These are phyloP conservation scores for Saccharomyces hybrid DNA, from an alignment of 1,139 yeast genomes.

Conservation along the genomic window DNA sequence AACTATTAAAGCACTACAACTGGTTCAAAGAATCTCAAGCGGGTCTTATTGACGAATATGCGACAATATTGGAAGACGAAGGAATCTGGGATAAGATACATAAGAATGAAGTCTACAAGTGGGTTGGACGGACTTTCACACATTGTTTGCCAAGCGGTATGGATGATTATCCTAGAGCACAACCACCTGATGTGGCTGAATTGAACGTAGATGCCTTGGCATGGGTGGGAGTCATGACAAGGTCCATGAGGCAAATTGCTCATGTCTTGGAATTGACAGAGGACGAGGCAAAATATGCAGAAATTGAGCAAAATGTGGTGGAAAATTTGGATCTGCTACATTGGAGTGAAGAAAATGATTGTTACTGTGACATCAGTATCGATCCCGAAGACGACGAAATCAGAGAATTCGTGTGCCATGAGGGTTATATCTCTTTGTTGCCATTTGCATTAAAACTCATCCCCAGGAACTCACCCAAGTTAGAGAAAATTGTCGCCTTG, in stretches of 20 bases:
- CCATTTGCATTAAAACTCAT: constrained; percentile 77
- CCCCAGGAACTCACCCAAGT: constrained; percentile 45
- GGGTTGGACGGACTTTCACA: constrained; percentile 85
- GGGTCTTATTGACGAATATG: constrained; percentile 59
- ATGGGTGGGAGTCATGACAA: constrained; percentile 92
- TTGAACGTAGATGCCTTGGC: constrained; percentile 80
- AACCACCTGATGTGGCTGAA: constrained; percentile 79
- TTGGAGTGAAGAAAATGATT: constrained; percentile 61
- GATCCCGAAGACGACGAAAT: constrained; percentile 55
- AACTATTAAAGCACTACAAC: constrained; percentile 66
- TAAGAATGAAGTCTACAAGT: constrained; percentile 67
- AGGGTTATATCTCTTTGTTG: constrained; percentile 79
- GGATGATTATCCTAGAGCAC: constrained; percentile 89
- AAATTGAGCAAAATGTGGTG: constrained; percentile 50
- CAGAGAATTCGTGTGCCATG: constrained; percentile 57
- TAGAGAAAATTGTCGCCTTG: constrained; percentile 46
- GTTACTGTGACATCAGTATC: constrained; percentile 82
- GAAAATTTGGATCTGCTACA: constrained; percentile 64
- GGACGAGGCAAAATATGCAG: constrained; percentile 48
- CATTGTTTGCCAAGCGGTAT: constrained; percentile 91
- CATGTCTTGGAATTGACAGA: constrained; percentile 48
- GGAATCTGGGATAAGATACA: constrained; percentile 33
- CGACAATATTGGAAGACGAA: constrained; percentile 23
- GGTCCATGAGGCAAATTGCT: constrained; percentile 72
- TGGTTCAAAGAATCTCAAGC: constrained; percentile 80